Evolutionary conservation across 2,329 filamentous ascomycete species (phyloP).

Genomic region (Colletotrichum endophyticum): DNA sequence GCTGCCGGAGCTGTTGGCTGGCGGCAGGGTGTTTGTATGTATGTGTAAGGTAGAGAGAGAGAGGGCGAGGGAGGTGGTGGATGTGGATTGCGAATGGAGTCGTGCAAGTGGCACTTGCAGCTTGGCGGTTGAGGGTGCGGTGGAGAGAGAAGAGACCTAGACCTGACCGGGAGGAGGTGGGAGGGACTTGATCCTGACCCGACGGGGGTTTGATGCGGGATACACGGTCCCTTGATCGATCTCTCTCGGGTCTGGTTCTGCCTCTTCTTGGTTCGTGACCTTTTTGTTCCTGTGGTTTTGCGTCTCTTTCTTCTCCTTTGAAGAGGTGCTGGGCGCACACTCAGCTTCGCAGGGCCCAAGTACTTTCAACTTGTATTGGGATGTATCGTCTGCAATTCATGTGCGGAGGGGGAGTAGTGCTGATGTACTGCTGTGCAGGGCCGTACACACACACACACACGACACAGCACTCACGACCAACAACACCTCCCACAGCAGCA

Average conservation of each 20-base stretch:
- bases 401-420: not conserved
- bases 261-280: not conserved
- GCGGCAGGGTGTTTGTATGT: not conserved
- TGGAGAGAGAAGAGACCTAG: not conserved
- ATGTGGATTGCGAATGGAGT: constrained; percentile 17
- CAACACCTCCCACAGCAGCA: not conserved
- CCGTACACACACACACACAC: not conserved
- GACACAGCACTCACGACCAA: not conserved
- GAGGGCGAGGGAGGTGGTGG: not conserved
- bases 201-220: constrained; percentile 1
- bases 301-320: not conserved
- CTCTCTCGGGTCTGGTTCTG: not conserved
- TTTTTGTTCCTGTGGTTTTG: not conserved
- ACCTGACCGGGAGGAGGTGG: not conserved
- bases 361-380: not conserved
- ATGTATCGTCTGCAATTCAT: not conserved
- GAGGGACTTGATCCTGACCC: not conserved
- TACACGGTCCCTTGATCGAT: not conserved
- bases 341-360: not conserved
- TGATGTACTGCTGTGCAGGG: not conserved
- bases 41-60: not conserved
- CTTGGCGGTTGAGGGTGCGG: constrained; percentile 6
- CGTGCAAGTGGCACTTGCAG: constrained; percentile 3
- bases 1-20: not conserved
- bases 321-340: not conserved